A percentile compares a stretch with the other conserved stretches of the same genome.
Evolutionary conservation across 805 yeast genomes (phyloP).

Genomic region (Blastobotrys chiropterorum): DNA sequence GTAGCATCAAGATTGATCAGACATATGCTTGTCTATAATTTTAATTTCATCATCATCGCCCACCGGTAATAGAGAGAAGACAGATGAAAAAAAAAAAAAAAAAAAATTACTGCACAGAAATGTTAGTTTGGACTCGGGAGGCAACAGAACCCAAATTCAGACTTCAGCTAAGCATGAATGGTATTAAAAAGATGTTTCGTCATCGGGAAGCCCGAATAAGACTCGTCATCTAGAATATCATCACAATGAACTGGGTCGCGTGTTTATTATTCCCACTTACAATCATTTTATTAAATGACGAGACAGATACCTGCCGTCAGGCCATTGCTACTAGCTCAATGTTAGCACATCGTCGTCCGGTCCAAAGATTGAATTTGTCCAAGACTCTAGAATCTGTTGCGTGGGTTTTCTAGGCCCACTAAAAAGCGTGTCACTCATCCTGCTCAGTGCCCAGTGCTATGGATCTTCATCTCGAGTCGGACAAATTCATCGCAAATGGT

Average conservation of each 20-base stretch:
- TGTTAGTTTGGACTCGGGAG: background rate
- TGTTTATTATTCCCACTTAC: conserved; percentile 5
- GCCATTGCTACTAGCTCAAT: background rate
- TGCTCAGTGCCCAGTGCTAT: conserved; percentile 99
- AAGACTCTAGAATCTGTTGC: conserved; percentile 54
- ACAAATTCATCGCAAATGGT: background rate
- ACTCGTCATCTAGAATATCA: conserved; percentile 92
- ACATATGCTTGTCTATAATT: conserved; percentile 95
- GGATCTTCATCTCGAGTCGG: conserved; percentile 58
- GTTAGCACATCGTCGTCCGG: background rate
- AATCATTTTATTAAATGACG: conserved; percentile 2
- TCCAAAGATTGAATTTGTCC: background rate
- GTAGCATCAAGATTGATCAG: conserved; percentile 57
- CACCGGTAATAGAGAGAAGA: too few relatives aligned
- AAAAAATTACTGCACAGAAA: background rate
- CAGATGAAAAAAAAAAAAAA: background rate
- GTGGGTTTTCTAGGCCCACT: conserved; percentile 98
- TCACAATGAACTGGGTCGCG: conserved; percentile 28
- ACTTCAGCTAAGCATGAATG: conserved; percentile 94
- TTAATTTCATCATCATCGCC: conserved; percentile 65
- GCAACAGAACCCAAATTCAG: background rate
- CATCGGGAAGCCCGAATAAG: conserved; percentile 95
- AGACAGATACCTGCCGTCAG: background rate
- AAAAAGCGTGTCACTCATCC: conserved; percentile 90
- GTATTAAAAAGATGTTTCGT: conserved; percentile 71